Base-by-base conservation (phyloP, 148 eudicot genomes). In the Camellia japonica region DNA sequence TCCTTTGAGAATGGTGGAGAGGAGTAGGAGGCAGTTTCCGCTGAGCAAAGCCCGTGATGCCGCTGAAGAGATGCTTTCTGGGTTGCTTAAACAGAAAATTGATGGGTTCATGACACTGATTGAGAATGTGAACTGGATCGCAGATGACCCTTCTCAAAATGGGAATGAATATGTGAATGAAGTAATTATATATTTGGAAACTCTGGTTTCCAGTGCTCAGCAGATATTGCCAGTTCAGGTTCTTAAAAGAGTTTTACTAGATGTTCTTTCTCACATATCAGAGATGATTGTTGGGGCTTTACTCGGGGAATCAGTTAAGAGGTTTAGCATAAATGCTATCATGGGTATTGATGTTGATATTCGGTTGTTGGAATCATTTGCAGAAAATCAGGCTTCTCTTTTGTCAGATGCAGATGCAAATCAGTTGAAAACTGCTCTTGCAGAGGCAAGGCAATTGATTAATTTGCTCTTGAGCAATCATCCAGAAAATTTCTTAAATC, bases 131-230 rank as follows among this genome's bases (percentile, higher is more conserved):
- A 94, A 93, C 73, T 94, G 98, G 98, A 86, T 93, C 83, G 88
- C 90, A 6, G 98, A 94, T 81, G 98, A 94, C 59, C 83, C 93
- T 83, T 87, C 88, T 10, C 97, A 85, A 65, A 85, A 85, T 68
- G 98, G 93, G 54, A 94, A 94, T 77, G 98, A 94, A 73, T 94
- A 93, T 85, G 95, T 93, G 78, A 93, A 94, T 67, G 98, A 94
- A 87, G 98, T 94, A 76, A 90, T 93, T n/a, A 94, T 94, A 56
- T 94, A 91, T 77, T 77, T 94, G 55, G 98, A 93, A 73, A 93
- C 95, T 49, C 80, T 94, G 82, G 91, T 93, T 80, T 92, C 98
- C 0, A 94, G 97, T 14, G 93, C 98, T 74, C 97, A 91, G 76
- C 97, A 93, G 88, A 90, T 94, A 75, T 85, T 94, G 54, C 98